Conservation (phyloP, 2,329 filamentous ascomycete species). For the Trichophyton simii region DNA sequence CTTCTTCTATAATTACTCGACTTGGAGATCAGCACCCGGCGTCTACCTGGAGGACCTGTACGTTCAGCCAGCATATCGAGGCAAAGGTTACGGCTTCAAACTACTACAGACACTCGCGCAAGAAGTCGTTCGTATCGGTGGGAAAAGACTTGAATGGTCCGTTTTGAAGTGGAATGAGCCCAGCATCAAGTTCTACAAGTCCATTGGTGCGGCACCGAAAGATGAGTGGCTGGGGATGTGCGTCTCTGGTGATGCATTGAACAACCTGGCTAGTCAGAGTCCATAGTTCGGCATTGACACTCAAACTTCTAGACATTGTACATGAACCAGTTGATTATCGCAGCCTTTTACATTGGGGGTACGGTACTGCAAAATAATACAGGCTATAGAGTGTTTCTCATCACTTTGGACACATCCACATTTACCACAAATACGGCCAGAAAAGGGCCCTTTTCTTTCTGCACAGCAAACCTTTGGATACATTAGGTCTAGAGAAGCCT, state of each 20-base stretch:
- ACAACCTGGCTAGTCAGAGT: conserved; percentile 27
- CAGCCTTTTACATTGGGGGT: no score
- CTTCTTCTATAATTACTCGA: conserved; percentile 93
- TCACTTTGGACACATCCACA: no score
- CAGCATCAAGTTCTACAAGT: conserved; percentile 70
- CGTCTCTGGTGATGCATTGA: conserved; percentile 35
- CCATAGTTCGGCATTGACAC: conserved; percentile 6
- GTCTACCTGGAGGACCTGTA: conserved; percentile 94
- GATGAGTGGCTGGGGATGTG: conserved; percentile 41
- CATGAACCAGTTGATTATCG: no score
- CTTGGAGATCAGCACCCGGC: conserved; percentile 75
- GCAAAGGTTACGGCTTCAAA: conserved; percentile 65
- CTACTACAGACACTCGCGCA: conserved; percentile 65
- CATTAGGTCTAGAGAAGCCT: not conserved
- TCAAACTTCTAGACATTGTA: no score
- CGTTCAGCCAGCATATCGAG: conserved; percentile 57
- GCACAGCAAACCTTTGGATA: no score
- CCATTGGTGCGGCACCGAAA: conserved; percentile 33
- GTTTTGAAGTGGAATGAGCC: conserved; percentile 90
- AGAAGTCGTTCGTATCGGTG: conserved; percentile 60
- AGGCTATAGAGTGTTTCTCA: no score
- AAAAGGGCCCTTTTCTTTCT: no score
- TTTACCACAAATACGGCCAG: no score
- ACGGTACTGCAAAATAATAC: no score
- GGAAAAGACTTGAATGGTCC: conserved; percentile 73